Evolutionary conservation across 2,329 filamentous ascomycete genomes (phyloP), one percentile per base, ranked within the genome.

Genomic region (Xylariaceae sp.): DNA sequence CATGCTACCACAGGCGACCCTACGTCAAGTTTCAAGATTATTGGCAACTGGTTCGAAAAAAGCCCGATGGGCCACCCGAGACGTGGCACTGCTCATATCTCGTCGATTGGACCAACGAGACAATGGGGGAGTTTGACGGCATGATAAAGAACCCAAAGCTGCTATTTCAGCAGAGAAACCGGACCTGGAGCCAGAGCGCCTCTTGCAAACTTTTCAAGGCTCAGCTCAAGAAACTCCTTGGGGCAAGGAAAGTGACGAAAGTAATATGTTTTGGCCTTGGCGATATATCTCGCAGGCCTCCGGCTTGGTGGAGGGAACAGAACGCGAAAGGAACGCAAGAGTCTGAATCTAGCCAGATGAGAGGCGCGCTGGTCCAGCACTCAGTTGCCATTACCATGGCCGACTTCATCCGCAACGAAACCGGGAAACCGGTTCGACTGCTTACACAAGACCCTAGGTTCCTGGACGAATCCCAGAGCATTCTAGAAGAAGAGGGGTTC

Each of bases 81-180:
- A 57, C 51, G 24, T 69, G 69, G 43, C 43, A 48, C 50, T 71
- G 68, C 61, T 62, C 68, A 14, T 69, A 71, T 65, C 61, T 70
- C 4, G 23, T 69, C 44, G 59, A 66, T 12, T 70, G 65, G 68
- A 36, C 3, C 8, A 70, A 70, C 44, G 52, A 61, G 41, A 59
- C 60, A n/a, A 4, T 40, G 14, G 51, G 31, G 24, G 61, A 61
- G 39, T 66, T 56, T 24, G 53, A 65, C 23, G 62, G 58, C 19
- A 58, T 58, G 2, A 29, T 61, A 12, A 34, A 64, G 36, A 34
- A 65, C 23, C 45, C 44, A 11, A 44, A 47, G 16, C 34, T 12
- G 11, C 36, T 64, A 19, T 66, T 69, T 56, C 28, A 65, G 55
- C 21, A 24, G 26, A 49, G 28, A 36, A 47, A 43, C 41, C 36